phyloP scores from a whole-genome alignment of 768 basidiomycete species.

The Mycena chlorophos region DNA sequence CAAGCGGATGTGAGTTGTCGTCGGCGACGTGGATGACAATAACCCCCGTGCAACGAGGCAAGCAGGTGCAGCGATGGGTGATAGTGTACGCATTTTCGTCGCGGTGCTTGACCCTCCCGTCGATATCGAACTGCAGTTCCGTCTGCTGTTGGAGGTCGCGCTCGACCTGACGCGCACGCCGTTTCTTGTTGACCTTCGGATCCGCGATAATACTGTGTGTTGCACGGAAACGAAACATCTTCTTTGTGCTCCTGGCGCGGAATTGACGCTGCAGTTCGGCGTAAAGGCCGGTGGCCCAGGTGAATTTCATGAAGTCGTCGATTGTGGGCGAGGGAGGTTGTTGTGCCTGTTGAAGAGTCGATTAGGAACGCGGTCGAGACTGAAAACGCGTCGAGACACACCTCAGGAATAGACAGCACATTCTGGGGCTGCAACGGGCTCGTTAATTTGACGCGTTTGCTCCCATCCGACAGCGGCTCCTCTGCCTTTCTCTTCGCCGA shows the following conservation, averaged over 20 bases:
- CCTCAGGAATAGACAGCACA: background rate
- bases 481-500: background rate
- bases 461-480: background rate
- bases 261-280: constrained; percentile 9
- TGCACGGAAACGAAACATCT: constrained; percentile 9
- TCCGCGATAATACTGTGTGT: constrained; percentile 20
- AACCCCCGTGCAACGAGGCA: constrained; percentile 4
- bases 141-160: constrained; percentile 12
- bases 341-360: background rate
- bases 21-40: constrained; percentile 10
- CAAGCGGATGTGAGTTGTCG: constrained; percentile 16
- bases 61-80: constrained; percentile 14
- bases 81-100: constrained; percentile 5
- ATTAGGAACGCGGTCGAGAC: background rate
- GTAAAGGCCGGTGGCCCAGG: background rate
- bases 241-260: constrained; percentile 3
- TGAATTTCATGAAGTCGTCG: constrained; percentile 2
- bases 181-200: constrained; percentile 15
- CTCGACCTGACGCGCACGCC: constrained; percentile 9
- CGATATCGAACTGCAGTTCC: constrained; percentile 9
- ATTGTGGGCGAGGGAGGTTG: background rate
- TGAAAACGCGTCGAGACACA: background rate
- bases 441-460: background rate
- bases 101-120: background rate
- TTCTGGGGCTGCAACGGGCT: background rate